Conservation (phyloP, 148 eudicot genomes). For the Rheum nobile region DNA sequence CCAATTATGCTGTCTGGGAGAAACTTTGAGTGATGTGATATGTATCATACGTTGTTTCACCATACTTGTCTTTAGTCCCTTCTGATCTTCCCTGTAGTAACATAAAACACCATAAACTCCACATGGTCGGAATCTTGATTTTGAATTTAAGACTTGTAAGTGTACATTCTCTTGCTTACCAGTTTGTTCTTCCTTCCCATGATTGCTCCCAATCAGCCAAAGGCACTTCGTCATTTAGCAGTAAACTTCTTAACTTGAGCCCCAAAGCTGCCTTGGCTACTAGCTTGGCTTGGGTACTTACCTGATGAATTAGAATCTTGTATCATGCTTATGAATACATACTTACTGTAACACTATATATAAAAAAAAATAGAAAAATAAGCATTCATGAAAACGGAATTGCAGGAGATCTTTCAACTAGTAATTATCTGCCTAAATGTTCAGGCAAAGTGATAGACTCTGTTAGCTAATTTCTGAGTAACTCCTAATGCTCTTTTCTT, state of each 20-base stretch:
- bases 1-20: not conserved
- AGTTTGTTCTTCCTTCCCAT: not conserved
- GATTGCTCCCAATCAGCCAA: not conserved
- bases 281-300: not conserved
- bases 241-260: not conserved
- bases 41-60: not conserved
- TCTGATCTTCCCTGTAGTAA: not conserved
- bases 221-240: not conserved
- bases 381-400: not conserved
- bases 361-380: not conserved
- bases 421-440: not conserved
- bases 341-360: not conserved
- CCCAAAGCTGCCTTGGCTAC: not conserved
- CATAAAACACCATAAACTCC: not conserved
- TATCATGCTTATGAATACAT: not conserved
- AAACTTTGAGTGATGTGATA: not conserved
- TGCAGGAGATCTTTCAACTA: not conserved
- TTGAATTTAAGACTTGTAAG: not conserved
- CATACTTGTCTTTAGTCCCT: not conserved
- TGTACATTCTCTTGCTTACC: not conserved
- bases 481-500: constrained; percentile 1
- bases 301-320: not conserved
- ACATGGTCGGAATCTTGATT: not conserved
- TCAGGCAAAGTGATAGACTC: too few relatives aligned
- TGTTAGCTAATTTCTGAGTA: too few relatives aligned